Evolutionary conservation across 2,329 filamentous ascomycete genomes (phyloP), one percentile per base, ranked within the genome.

Genomic region (Diplocarpon rosae): DNA sequence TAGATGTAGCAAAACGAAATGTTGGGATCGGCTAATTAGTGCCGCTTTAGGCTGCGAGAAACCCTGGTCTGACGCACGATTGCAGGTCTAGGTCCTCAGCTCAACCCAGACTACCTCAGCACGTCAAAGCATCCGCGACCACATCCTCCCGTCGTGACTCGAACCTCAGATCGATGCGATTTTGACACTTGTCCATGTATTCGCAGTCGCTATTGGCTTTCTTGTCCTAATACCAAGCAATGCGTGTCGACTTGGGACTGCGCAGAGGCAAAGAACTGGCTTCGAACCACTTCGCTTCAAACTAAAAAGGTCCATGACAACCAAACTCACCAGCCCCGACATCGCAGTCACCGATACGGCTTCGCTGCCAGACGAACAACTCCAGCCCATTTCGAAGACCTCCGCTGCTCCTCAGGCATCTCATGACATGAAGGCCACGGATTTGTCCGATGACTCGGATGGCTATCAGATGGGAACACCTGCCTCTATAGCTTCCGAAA

Each of bases 331-430:
- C 14, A 54, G 46, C 43, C 52, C 52, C 14, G 55, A 61, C 42
- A 35, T 49, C 32, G 38, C 52, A 13, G 44, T 55, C 40, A 58
- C 52, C 47, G 56, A 60, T 44, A 56, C 53, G 11, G 50, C 52
- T 31, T 57, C 55, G 30, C 55, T 57, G 33, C 53, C 55, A 14
- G 59, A 61, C 41, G 59, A 61, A 30, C 50, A 53, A n/a, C 49
- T 47, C 8, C 39, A 49, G 14, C 45, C 45, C 1, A 47, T 53
- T 2, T 57, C 58, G 3, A 61, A 57, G 36, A 60, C 59, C 9
- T 58, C 54, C 12, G 53, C 59, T n/a, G 53, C 57, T 20, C 43
- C 48, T 17, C 56, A 57, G 37, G 37, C 51, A 31, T 48, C 43
- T 24, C 51, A 51, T 48, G 48, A 45, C 35, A 49, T 49, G 47